Evolutionary conservation across 2,329 filamentous ascomycete genomes (phyloP), one percentile per base, ranked within the genome.

Genomic region (Diplocarpon mali): DNA sequence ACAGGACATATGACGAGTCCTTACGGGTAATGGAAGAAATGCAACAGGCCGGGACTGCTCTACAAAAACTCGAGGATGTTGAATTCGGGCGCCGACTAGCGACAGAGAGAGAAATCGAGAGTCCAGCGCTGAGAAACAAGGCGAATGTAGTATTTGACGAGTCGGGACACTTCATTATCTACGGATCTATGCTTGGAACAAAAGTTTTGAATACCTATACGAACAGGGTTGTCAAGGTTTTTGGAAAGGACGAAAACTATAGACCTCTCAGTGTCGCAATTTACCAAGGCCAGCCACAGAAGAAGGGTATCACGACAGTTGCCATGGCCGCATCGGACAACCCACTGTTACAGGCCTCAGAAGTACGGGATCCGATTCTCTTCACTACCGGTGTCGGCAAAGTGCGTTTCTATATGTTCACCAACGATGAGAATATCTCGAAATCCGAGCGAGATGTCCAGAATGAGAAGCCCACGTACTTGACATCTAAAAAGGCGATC

Each of bases 301-400:
- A 90, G 66, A 96, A 96, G 64, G 85, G 84, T 11, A 69, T 96
- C 13, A 85, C 92, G 3, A 98, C 93, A 0, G 83, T 96, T 17
- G 89, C 89, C 53, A 98, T 98, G 92, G 93, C 92, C 1, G 92
- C 93, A 0, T 94, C 86, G 29, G 83, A 78, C 56, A 98, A 98
- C 62, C 92, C 93, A 0, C 73, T 98, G 1, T 74, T 98, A 2
- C 85, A 92, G 60, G 89, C 95, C 68, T 86, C 92, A 1, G 90
- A 95, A 65, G 78, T 80, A 15, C 76, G 89, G 49, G 92, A 98
- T 61, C 89, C 93, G 0, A 90, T 96, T 60, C 70, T 98, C 7
- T 75, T 93, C 36, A 74, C 77, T 9, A 96, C 92, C 0, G 90
- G 81, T 0, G 81, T 85, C 37, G 84, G 81, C 51, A 96, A 95